Evolutionary conservation across 192 early-diverging fungal species (phyloP).

Genomic region (Podochytrium sp.): DNA sequence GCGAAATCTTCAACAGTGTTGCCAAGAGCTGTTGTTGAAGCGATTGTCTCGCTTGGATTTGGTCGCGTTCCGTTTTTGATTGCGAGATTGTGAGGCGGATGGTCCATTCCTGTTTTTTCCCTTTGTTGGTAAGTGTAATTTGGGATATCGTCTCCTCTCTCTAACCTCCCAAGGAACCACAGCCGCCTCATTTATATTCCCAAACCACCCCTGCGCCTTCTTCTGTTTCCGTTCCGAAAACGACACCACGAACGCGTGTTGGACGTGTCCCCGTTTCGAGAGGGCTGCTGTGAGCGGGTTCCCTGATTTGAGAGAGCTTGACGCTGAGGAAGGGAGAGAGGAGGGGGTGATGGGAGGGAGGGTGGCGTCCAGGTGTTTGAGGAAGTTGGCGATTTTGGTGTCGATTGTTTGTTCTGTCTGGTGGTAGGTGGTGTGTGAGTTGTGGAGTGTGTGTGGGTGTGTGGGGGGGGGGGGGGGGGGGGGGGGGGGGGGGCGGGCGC

Average conservation of each 20-base stretch:
- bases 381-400: slow-evolving; percentile 35
- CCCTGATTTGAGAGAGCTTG: slow-evolving; percentile 14
- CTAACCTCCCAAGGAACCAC: slow-evolving; percentile 46
- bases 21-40: slow-evolving; percentile 34
- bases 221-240: slow-evolving; percentile 44
- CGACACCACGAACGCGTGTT: slow-evolving; percentile 33
- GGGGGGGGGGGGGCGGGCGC: no score
- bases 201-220: slow-evolving; percentile 27
- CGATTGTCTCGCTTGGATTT: slow-evolving; percentile 38
- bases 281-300: background rate
- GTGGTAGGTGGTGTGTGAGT: background rate
- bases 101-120: slow-evolving; percentile 43
- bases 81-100: slow-evolving; percentile 31
- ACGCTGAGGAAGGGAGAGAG: background rate
- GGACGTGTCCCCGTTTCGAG: background rate
- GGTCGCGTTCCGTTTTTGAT: slow-evolving; percentile 42
- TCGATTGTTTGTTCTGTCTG: slow-evolving; percentile 40
- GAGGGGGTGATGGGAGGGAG: background rate
- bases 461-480: no score
- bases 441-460: background rate
- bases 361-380: slow-evolving; percentile 31
- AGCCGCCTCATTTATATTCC: slow-evolving; percentile 36
- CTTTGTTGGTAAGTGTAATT: background rate
- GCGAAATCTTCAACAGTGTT: slow-evolving; percentile 35
- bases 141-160: background rate